phyloP scores from a whole-genome alignment of 2,329 filamentous ascomycete species.

The Parascedosporium putredinis region DNA sequence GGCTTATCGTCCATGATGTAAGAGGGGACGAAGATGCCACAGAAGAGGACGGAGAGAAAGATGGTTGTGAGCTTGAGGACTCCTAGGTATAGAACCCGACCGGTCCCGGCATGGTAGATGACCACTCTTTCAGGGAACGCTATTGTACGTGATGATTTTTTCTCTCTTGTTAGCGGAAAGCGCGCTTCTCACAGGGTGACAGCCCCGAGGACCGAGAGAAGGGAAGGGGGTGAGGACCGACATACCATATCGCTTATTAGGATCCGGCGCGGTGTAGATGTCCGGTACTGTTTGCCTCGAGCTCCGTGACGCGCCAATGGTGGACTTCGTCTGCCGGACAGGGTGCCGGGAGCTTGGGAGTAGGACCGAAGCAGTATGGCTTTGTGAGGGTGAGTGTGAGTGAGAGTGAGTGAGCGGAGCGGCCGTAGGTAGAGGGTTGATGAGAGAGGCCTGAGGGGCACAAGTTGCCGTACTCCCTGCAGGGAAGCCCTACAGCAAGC shows the following conservation, averaged over 20 bases:
- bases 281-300: neutral
- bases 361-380: neutral
- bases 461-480: conserved; percentile 1
- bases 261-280: conserved; percentile 3
- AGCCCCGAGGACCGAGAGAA: too few relatives aligned
- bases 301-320: neutral
- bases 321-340: neutral
- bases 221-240: neutral
- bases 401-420: neutral
- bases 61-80: conserved; percentile 62
- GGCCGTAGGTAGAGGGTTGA: neutral
- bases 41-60: conserved; percentile 57
- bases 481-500: conserved; percentile 2
- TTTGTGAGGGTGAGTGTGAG: neutral
- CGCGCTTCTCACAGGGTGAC: neutral
- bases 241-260: conserved; percentile 4
- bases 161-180: neutral
- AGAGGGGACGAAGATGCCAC: conserved; percentile 50
- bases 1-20: conserved; percentile 35
- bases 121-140: conserved; percentile 49
- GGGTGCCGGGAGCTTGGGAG: neutral
- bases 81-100: conserved; percentile 56
- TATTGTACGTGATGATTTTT: conserved; percentile 14
- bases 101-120: conserved; percentile 66
- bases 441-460: neutral